Conservation (phyloP, 208 protist species). For the Zelonia costaricensis region DNA sequence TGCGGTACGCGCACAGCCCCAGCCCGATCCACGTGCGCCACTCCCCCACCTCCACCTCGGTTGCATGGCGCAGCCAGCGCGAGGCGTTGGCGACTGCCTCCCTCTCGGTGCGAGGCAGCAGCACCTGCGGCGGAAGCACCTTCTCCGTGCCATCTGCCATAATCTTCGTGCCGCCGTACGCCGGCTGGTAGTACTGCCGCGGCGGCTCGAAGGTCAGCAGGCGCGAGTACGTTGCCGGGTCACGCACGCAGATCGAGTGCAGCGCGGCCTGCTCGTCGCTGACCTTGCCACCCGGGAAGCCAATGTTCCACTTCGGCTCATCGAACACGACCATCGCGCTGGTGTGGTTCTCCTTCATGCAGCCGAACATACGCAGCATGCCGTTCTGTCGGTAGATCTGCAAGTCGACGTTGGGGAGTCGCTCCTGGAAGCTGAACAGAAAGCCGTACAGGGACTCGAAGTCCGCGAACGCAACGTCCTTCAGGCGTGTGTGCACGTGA, state of each 20-base stretch:
- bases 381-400: constrained; percentile 86
- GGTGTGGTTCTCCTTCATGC: constrained; percentile 91
- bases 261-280: constrained; percentile 70
- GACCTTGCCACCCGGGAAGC: constrained; percentile 64
- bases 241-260: constrained; percentile 76
- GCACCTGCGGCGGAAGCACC: constrained; percentile 22
- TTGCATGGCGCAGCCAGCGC: constrained; percentile 65
- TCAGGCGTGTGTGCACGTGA: constrained; percentile 84
- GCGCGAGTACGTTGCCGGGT: constrained; percentile 65
- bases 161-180: constrained; percentile 5
- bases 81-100: constrained; percentile 75
- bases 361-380: constrained; percentile 88
- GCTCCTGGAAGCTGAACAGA: constrained; percentile 66
- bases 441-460: constrained; percentile 84
- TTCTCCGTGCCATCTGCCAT: constrained; percentile 2
- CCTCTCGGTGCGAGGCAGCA: constrained; percentile 67
- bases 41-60: constrained; percentile 72
- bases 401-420: constrained; percentile 71
- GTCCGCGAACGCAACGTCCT: constrained; percentile 85
- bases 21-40: constrained; percentile 84
- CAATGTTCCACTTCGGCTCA: constrained; percentile 72
- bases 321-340: constrained; percentile 85
- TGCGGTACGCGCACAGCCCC: constrained; percentile 71
- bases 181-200: constrained; percentile 5
- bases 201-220: constrained; percentile 66